Percentiles rank a stretch among this genome's conserved stretches.
Evolutionary conservation across 345 rosid genomes (phyloP).

Genomic region (Punica granatum): DNA sequence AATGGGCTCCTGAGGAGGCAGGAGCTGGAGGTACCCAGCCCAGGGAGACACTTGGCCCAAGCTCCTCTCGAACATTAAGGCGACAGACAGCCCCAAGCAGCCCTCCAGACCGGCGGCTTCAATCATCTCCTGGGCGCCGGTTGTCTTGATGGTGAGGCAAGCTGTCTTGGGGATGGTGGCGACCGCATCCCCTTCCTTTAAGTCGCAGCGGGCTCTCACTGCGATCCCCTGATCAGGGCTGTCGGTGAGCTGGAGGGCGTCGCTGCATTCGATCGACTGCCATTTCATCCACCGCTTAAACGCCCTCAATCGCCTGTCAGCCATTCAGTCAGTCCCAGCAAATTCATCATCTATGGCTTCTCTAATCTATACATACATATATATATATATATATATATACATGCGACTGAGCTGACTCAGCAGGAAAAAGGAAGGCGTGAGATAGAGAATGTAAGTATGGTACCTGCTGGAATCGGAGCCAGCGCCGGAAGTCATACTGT

Average conservation of each 20-base stretch:
- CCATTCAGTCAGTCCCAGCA: too few relatives aligned
- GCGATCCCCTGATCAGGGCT: conserved; percentile 37
- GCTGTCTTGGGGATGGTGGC: conserved; percentile 67
- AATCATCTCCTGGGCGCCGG: conserved; percentile 48
- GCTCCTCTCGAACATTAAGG: conserved; percentile 81
- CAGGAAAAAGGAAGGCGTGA: too few relatives aligned
- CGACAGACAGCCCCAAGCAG: conserved; percentile 55
- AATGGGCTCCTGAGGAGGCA: conserved; percentile 53
- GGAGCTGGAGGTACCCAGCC: conserved; percentile 69
- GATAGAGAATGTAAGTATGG: too few relatives aligned
- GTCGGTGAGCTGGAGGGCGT: conserved; percentile 44
- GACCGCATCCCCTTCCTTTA: conserved; percentile 67
- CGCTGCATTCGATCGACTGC: conserved; percentile 50
- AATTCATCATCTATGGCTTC: too few relatives aligned
- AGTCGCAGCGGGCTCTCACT: conserved; percentile 46
- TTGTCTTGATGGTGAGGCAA: conserved; percentile 66
- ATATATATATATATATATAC: too few relatives aligned
- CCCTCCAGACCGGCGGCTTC: conserved; percentile 58
- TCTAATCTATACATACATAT: too few relatives aligned
- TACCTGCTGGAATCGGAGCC: conserved; percentile 8
- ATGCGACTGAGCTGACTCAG: too few relatives aligned
- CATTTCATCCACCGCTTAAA: conserved; percentile 89
- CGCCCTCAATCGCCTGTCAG: conserved; percentile 68
- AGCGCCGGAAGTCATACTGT: background rate
- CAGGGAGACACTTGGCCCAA: conserved; percentile 59